Evolutionary conservation across 495 filamentous ascomycete genomes (phyloP), one percentile per base, ranked within the genome.

Genomic region (Corynascus novoguineensis): DNA sequence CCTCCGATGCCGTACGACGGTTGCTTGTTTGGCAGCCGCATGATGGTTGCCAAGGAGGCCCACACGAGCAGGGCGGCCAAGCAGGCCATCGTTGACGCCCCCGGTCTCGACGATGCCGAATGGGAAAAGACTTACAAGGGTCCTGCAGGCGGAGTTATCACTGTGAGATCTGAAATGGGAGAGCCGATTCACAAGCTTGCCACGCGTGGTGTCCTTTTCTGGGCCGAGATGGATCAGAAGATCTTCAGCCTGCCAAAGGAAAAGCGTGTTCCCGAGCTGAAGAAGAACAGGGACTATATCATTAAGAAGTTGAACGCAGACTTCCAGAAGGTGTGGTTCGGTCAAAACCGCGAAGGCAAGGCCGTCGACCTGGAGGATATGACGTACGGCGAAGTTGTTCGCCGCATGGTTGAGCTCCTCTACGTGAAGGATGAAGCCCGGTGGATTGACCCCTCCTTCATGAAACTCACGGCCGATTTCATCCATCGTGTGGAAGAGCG

Each of bases 311-410:
- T 98, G 59, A 97, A 98, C 62, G 90, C 90, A 64, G 92, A 98
- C 73, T 98, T 95, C 76, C 91, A 96, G 62, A 98, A 98, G 75
- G 90, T 95, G 2, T 98, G 93, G 93, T 98, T 98, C 68, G 93
- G 92, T 47, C 83, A 88, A 59, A 96, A 97, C 72, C 79, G 86
- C 62, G 80, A 79, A 29, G 86, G 88, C 50, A 76, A 95, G 72
- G 86, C 87, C 7, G 90, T 96, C 17, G 93, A 97, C 61, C 84
- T 98, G 1, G 92, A 97, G 70, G 93, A 98, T 64, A 97, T 98
- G 93, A 97, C 92, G 5, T 98, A 98, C 55, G 81, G 81, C 37
- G 93, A 97, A 71, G 90, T 97, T 11, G 82, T 95, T 45, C 88
- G 85, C 47, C 87, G 93, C 55, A 91, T 97, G 90, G 90, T 96